Evolutionary conservation across 176 grass and related monocot genomes (phyloP).

Genomic region (Chrysopogon serrulatus): DNA sequence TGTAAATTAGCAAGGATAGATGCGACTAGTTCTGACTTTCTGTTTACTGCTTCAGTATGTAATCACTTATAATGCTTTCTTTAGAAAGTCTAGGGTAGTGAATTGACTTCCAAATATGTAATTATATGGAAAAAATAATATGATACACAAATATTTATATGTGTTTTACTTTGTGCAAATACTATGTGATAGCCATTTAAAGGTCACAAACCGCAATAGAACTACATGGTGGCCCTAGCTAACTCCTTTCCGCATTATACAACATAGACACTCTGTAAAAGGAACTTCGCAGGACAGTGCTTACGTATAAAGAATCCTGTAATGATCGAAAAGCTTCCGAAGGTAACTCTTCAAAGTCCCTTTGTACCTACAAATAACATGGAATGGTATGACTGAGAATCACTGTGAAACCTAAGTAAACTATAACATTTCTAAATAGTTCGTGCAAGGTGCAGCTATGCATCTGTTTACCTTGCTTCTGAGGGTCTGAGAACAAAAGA

Average conservation of each 20-base stretch:
- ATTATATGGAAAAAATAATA: not conserved
- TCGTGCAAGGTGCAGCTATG: not conserved
- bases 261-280: not conserved
- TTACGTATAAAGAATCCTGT: constrained; percentile 94
- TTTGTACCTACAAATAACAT: constrained; percentile 73
- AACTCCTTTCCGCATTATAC: not conserved
- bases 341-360: constrained; percentile 97
- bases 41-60: not conserved
- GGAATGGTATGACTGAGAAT: constrained; percentile 19
- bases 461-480: constrained; percentile 80
- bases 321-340: constrained; percentile 80
- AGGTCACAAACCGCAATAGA: not conserved
- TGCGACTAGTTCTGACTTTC: not conserved
- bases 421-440: not conserved
- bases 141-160: not conserved
- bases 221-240: not conserved
- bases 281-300: constrained; percentile 8
- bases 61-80: not conserved
- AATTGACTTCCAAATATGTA: not conserved
- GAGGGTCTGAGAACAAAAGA: constrained; percentile 98
- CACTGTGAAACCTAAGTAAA: not conserved
- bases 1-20: not conserved
- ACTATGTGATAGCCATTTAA: not conserved
- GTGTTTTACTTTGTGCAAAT: not conserved
- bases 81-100: not conserved